Percentiles rank a stretch among this genome's conserved stretches.
These are phyloP conservation scores for Trypethelium eluteriae DNA, from an alignment of 495 filamentous ascomycete genomes.

Conservation along the genomic window DNA sequence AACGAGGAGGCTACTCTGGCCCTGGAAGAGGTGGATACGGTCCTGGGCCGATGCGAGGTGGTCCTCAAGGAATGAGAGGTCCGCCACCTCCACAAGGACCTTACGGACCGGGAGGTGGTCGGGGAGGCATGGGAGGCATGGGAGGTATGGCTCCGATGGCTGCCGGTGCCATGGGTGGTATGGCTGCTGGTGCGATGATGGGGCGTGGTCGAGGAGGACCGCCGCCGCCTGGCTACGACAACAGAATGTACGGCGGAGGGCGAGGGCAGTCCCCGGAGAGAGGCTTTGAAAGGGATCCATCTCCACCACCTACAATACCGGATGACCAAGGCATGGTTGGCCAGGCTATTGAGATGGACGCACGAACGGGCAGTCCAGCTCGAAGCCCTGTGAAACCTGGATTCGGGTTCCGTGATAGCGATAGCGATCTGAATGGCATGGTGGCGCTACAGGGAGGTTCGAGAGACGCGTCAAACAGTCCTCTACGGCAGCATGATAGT, in stretches of 20 bases:
- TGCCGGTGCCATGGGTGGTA: constrained; percentile 26
- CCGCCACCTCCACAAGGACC: constrained; percentile 26
- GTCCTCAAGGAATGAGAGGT: constrained; percentile 24
- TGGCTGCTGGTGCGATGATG: constrained; percentile 33
- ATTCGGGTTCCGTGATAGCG: constrained; percentile 52
- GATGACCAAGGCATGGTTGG: constrained; percentile 38
- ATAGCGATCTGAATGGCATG: constrained; percentile 61
- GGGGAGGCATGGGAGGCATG: constrained; percentile 32
- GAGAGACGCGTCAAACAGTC: constrained; percentile 13
- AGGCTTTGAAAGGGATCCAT: constrained; percentile 7
- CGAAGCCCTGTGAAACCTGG: constrained; percentile 19
- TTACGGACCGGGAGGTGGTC: constrained; percentile 23
- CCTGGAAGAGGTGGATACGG: constrained; percentile 30
- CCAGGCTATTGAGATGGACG: constrained; percentile 82
- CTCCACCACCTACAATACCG: not conserved
- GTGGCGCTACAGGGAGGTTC: constrained; percentile 56
- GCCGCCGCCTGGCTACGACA: constrained; percentile 43
- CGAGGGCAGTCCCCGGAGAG: not conserved
- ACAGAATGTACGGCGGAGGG: constrained; percentile 3
- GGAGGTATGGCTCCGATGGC: constrained; percentile 32
- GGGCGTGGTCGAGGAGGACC: constrained; percentile 48
- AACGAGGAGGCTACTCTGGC: constrained; percentile 20
- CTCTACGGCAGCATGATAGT: constrained; percentile 33
- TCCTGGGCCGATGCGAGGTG: constrained; percentile 16
- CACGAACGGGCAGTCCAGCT: constrained; percentile 49